Conservation (phyloP, 352 stramenopile species). For the Pythium brassicae region DNA sequence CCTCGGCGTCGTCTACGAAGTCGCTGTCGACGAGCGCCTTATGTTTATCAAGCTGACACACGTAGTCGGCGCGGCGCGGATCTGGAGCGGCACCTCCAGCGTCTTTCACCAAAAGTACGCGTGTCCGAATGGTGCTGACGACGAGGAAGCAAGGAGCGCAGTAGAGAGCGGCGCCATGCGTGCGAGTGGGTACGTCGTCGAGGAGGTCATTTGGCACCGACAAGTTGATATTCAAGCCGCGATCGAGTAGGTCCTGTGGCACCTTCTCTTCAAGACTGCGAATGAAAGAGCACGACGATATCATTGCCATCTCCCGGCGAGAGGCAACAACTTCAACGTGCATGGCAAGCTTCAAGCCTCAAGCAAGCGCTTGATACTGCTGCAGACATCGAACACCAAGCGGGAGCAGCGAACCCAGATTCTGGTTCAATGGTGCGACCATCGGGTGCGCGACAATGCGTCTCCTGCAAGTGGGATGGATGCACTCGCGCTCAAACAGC, state of each 20-base stretch:
- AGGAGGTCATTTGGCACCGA: too few relatives aligned
- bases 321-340: not conserved
- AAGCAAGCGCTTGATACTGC: too few relatives aligned
- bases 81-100: conserved; percentile 1
- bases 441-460: conserved; percentile 8
- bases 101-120: conserved; percentile 5
- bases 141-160: too few relatives aligned
- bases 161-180: not conserved
- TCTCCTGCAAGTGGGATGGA: not conserved
- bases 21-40: conserved; percentile 9
- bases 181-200: not conserved
- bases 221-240: too few relatives aligned
- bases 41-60: conserved; percentile 8
- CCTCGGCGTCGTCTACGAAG: conserved; percentile 1
- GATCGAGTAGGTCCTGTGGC: not conserved
- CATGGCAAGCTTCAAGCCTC: too few relatives aligned
- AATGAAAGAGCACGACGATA: too few relatives aligned
- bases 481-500: not conserved
- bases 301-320: too few relatives aligned
- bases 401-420: too few relatives aligned
- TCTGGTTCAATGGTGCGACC: not conserved
- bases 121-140: not conserved
- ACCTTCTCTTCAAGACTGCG: too few relatives aligned
- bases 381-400: not conserved
- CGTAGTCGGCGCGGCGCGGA: conserved; percentile 5